Evolutionary conservation across 2,329 filamentous ascomycete species (phyloP).

Genomic region (Cyphellophora attinorum): DNA sequence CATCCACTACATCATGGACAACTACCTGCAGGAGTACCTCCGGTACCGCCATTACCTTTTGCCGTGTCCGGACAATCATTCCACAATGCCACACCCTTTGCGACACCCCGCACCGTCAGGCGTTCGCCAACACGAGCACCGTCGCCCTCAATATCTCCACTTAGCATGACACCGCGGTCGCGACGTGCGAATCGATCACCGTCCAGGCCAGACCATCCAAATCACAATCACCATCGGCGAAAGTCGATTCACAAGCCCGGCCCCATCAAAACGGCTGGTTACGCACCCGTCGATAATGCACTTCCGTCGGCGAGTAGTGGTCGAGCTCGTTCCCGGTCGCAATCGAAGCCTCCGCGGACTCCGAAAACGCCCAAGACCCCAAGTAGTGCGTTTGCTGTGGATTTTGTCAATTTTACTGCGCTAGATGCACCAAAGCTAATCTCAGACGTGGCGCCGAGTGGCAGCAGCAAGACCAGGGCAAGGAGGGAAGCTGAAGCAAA

Average conservation of each 20-base stretch:
- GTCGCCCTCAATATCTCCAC: conserved; percentile 30
- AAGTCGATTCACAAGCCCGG: conserved; percentile 31
- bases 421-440: conserved; percentile 69
- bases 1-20: background rate
- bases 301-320: no score
- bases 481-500: conserved; percentile 76
- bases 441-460: conserved; percentile 82
- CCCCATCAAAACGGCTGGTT: conserved; percentile 19
- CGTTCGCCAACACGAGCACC: conserved; percentile 20
- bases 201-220: conserved; percentile 17
- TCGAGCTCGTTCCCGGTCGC: conserved; percentile 10
- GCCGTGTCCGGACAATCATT: conserved; percentile 8
- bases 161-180: conserved; percentile 23
- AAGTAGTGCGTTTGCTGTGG: conserved; percentile 13
- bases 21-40: background rate
- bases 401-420: conserved; percentile 85
- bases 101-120: conserved; percentile 19
- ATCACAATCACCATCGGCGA: conserved; percentile 25
- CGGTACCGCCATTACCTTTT: conserved; percentile 1
- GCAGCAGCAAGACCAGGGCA: conserved; percentile 90
- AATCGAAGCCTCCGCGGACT: conserved; percentile 19
- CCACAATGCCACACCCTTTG: conserved; percentile 20
- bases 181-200: conserved; percentile 15
- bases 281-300: no score
- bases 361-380: conserved; percentile 23